Base-by-base conservation (phyloP, 305 asterid species). In the Fraxinus floribunda region DNA sequence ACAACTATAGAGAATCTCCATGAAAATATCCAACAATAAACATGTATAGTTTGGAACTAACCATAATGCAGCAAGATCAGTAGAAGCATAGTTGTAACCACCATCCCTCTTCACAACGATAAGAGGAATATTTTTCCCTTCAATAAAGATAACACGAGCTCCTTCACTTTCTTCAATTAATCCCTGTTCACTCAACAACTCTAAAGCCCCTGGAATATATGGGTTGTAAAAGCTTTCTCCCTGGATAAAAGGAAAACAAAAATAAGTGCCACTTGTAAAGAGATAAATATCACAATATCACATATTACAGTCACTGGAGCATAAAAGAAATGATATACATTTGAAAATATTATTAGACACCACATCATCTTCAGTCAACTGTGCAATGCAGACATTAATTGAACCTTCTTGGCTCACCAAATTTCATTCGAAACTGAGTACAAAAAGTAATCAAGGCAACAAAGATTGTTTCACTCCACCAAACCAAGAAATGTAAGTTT, bases 171-270 rank as follows among this genome's bases (percentile, higher is more conserved):
- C 98, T 89, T 90, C 93, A 83, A 94, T 90, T 81, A 94, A 87
- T 75, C 95, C 94, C 81, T 89, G 78, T 75, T 89, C 39, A 79
- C 79, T 87, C 88, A 96, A 87, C 82, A 92, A 80, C 82, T 92
- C 89, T 7, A 96, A 80, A 35, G 78, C 93, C 78, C 84, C 77
- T 22, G 99, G 94, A 82, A 96, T 96, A 84, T 84, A 90, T 0
- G 98, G 98, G 80, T 92, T 96, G 85, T 96, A 94, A 86, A 94
- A 96, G 93, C 99, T 96, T 87, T 96, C 98, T 8, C 99, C 99
- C 98, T 96, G 88, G 30, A 68, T 76, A 60, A 46, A 7, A 24
- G 1, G 44, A 74, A 74, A 26, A 57, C 55, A 16, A 16, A 15
- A 78, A 26, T 86, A 24, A 79, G 66, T 79, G 2, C 26, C 18